phyloP scores from a whole-genome alignment of 2,329 filamentous ascomycete genomes.

The Microcyclospora pomicola region DNA sequence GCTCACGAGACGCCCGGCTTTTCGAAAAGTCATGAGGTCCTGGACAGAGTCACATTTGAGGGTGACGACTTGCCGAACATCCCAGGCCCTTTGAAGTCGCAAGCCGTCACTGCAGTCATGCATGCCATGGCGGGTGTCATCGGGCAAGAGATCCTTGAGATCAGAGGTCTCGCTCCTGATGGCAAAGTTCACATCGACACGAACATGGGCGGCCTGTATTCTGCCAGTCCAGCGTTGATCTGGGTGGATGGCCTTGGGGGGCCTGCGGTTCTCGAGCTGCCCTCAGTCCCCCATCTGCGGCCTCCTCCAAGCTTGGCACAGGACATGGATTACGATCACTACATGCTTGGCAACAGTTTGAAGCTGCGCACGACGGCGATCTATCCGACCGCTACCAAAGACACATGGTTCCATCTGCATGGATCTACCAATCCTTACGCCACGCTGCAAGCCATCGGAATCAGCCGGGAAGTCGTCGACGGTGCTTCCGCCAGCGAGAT shows the following conservation, averaged over 20 bases:
- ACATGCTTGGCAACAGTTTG: slow-evolving; percentile 23
- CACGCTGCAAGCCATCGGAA: slow-evolving; percentile 33
- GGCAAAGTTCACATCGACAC: slow-evolving; percentile 33
- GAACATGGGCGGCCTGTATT: slow-evolving; percentile 34
- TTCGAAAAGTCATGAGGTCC: slow-evolving; percentile 21
- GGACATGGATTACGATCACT: no score
- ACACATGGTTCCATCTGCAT: slow-evolving; percentile 38
- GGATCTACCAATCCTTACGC: slow-evolving; percentile 34
- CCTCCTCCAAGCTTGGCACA: no score
- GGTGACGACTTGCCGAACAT: slow-evolving; percentile 28
- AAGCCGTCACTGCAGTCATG: slow-evolving; percentile 28
- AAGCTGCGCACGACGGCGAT: slow-evolving; percentile 31
- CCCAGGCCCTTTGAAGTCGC: slow-evolving; percentile 32
- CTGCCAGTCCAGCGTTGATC: no score
- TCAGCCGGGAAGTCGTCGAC: slow-evolving; percentile 28
- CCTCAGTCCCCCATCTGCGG: no score
- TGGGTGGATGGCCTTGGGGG: no score
- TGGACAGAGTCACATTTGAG: slow-evolving; percentile 26
- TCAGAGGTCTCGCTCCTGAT: slow-evolving; percentile 14
- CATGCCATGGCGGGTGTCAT: slow-evolving; percentile 33
- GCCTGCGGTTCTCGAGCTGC: no score
- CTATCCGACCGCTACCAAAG: slow-evolving; percentile 34
- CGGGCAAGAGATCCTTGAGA: slow-evolving; percentile 26
- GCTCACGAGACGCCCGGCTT: slow-evolving; percentile 29
- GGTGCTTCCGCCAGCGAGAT: slow-evolving; percentile 12